Evolutionary conservation across 352 stramenopile species (phyloP), one percentile per base, ranked within the genome.

Genomic region (Elongisporangium undulatum): DNA sequence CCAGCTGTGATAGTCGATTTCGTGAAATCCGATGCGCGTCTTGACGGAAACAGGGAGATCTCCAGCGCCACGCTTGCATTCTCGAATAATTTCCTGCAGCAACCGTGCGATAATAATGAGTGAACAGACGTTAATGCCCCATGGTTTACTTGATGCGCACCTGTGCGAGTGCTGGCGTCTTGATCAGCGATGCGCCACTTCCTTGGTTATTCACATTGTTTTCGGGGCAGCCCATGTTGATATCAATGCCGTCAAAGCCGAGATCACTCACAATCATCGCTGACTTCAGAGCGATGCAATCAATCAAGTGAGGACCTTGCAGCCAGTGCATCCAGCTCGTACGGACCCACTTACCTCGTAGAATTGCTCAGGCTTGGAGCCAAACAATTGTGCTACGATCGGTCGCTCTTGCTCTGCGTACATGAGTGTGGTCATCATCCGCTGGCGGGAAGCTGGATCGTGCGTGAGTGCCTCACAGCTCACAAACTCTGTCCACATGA

Each of bases 401-500:
- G 85, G 85, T 51, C 81, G 75, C 64, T 94, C 85, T 55, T 86
- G 70, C 56, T 89, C 75, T 3, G 67, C 75, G 52, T 90, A 94
- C 69, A 80, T 74, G 9, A 94, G 77, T 41, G 81, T 85, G 17
- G 80, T 83, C 75, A 89, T 86, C 82, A 94, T 94, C 58, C 81
- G 81, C 52, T 71, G 62, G 15, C 82, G 71, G 17, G 85, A 91
- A 16, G 67, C 67, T 1, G 64, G 45, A 56, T 91, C 76, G 58
- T 90, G 72, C 22, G 79, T 85, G 23, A 94, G 71, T 49, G 82
- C 85, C 68, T 94, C 85, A 58, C 85, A 94, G 67, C 85, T 94
- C 41, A 92, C 85, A 38, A 94, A 94, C 56, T 94, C 85, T 13
- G 82, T 94, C 82, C 85, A 94, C 77, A 89, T 89, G 51, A 88